Base-by-base conservation (phyloP, 139 green algal species). In the Coelastrella sp. region DNA sequence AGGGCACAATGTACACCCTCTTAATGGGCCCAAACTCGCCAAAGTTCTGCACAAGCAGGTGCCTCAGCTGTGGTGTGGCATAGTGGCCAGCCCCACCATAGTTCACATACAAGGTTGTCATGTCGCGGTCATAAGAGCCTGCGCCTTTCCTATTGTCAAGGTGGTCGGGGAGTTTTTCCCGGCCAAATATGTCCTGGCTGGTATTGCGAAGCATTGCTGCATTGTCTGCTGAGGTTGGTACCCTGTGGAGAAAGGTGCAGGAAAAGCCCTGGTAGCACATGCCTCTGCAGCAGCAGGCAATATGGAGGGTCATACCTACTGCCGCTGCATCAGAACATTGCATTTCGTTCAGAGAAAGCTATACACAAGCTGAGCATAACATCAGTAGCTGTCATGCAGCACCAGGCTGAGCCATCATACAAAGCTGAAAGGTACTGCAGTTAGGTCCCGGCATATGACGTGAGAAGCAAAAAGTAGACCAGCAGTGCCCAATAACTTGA, bases 181-280 rank as follows among this genome's bases (percentile, higher is more conserved):
- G 76, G 0, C 95, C 95, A 80, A 97, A 97, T 20, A 97, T 95
- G 90, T 97, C 95, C 14, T 89, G 79, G 0, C 76, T 90, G 25
- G 92, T 90, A 88, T 96, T 91, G n/a, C 89, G 89, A 15, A 78
- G 70, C 22, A 94, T 90, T 57, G 94, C 92, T 65, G 82, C 86
- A 81, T 97, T 94, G 66, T 96, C 93, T 8, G 81, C 79, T 66
- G 91, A 90, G 7, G 92, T 95, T 35, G 95, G 95, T 35, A 97
- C 78, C 8, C 94, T 87, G 88, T 97, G 95, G 73, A 97, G 91
- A 90, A 93, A 97, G 35, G 90, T 84, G 88, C 95, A 97, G 56
- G 94, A 85, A 0, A 86, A 83, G 83, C 95, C 95, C 72, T 97
- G 92, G 75, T 93, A 92, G 85, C 95, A 97, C 70, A 91, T 91